Evolutionary conservation across 148 eudicot species (phyloP).

Genomic region (Chenopodium formosanum): DNA sequence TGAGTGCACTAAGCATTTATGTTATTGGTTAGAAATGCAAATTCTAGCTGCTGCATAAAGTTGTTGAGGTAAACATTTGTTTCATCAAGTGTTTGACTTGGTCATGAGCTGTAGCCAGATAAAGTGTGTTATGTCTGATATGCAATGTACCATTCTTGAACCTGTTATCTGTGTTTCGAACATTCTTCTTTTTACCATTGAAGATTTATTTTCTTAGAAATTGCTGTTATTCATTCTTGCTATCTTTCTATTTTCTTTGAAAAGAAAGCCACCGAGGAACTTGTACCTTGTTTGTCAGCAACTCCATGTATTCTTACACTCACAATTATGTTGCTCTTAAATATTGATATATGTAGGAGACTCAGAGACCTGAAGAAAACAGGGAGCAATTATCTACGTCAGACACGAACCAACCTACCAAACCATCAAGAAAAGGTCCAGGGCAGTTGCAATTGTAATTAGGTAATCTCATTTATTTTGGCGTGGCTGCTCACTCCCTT

Average conservation of each 20-base stretch:
- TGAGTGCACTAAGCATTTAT: too few species aligned
- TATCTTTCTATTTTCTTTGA: background rate
- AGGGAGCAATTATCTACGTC: slow-evolving; percentile 30
- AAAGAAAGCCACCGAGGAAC: background rate
- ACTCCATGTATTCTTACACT: background rate
- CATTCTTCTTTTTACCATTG: background rate
- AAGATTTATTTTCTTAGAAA: background rate
- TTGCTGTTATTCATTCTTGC: background rate
- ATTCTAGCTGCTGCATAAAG: background rate
- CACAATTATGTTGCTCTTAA: background rate
- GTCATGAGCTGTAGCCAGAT: background rate
- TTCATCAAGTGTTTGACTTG: background rate
- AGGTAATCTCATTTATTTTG: slow-evolving; percentile 24
- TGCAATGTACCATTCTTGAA: background rate
- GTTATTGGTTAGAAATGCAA: background rate
- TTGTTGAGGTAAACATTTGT: background rate
- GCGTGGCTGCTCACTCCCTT: slow-evolving; percentile 17
- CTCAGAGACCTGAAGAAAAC: slow-evolving; percentile 51
- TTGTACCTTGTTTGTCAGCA: background rate
- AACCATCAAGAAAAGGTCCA: slow-evolving; percentile 45
- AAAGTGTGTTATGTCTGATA: background rate
- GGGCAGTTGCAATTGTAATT: slow-evolving; percentile 56
- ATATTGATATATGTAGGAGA: slow-evolving; percentile 35
- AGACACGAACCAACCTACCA: slow-evolving; percentile 46
- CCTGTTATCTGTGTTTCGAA: background rate